Evolutionary conservation across 2,329 filamentous ascomycete genomes (phyloP), one percentile per base, ranked within the genome.

Genomic region (Microcera coccophila): DNA sequence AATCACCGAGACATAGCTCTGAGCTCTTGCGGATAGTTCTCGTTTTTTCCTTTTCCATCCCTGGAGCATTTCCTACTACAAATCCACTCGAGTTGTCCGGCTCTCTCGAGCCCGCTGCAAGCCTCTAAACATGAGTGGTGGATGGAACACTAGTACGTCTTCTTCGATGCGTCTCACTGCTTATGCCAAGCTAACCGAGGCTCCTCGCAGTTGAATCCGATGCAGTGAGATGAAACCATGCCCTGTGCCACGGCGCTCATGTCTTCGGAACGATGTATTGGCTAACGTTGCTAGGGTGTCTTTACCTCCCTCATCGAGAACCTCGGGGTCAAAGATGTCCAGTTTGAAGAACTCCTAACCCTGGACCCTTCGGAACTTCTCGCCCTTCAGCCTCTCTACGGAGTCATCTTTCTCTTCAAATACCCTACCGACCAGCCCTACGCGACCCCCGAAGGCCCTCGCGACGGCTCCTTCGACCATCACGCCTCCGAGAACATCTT

Each of bases 391-490:
- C 86, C 87, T 15, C 76, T 95, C 40, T 94, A 95, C 71, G 93
- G 93, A 60, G 89, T 98, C 55, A 96, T 98, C 62, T 98, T 98
- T 70, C 87, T 98, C 65, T 98, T 98, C 82, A 97, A 96, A 72
- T 98, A 87, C 69, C 87, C 81, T 38, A 90, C 82, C 48, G 82
- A 86, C 62, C 78, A 67, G 47, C 78, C 73, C 57, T 84, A 74
- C 71, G 80, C 71, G 28, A 67, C 66, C 48, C 69, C 76, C 32
- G 75, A 80, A 43, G 77, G 77, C 34, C 90, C 90, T 0, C 78
- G 82, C 52, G 90, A 97, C 64, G 93, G 93, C 48, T 74, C 71
- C 24, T 95, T 88, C 66, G 90, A 96, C 70, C 73, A 81, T 55
- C 75, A 74, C 14, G 88, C 89, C 12, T 74, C 85, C 15, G 82